Evolutionary conservation across 352 stramenopile species (phyloP).

Genomic region (Phytopythium ostracodes): DNA sequence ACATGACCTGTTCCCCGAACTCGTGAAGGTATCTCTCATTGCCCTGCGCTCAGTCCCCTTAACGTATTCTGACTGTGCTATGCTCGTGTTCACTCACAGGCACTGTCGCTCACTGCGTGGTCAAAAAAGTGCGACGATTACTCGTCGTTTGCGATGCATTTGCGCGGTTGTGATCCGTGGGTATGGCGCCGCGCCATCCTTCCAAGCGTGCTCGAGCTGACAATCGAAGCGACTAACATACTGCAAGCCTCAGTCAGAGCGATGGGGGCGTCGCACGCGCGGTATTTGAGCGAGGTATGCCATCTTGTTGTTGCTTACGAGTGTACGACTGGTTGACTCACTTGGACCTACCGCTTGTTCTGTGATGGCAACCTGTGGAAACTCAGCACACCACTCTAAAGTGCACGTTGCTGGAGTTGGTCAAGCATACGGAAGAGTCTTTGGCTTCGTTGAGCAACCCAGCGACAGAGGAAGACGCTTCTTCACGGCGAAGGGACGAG

Average conservation of each 20-base stretch:
- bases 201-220: slow-evolving; percentile 31
- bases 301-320: background rate
- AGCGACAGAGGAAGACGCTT: slow-evolving; percentile 3
- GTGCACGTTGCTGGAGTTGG: slow-evolving; percentile 35
- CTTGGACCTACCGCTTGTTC: background rate
- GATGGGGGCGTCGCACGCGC: background rate
- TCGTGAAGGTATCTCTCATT: slow-evolving; percentile 32
- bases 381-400: slow-evolving; percentile 40
- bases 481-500: background rate
- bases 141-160: slow-evolving; percentile 20
- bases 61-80: background rate
- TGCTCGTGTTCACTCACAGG: slow-evolving; percentile 20
- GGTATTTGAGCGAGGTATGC: slow-evolving; percentile 1
- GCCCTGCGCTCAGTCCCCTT: background rate
- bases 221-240: slow-evolving; percentile 31
- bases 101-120: slow-evolving; percentile 39
- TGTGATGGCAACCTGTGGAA: background rate
- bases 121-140: slow-evolving; percentile 23
- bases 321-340: background rate
- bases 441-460: background rate
- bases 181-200: slow-evolving; percentile 32
- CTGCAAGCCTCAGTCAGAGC: slow-evolving; percentile 19
- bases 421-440: slow-evolving; percentile 24
- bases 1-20: slow-evolving; percentile 26
- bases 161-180: slow-evolving; percentile 11